Conservation (phyloP, 257 asterid genomes). For the Petunia secreta region DNA sequence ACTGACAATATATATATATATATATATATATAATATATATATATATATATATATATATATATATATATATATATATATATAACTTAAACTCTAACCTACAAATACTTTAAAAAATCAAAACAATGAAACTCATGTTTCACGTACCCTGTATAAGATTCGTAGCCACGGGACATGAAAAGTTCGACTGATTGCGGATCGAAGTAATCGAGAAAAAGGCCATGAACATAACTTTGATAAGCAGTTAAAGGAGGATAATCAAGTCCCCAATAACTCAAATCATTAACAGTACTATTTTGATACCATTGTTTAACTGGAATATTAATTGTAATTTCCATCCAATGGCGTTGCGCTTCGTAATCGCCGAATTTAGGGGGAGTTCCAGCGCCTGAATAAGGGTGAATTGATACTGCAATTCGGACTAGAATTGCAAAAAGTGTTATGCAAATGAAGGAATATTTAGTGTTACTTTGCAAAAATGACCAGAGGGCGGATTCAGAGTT, state of each 20-base stretch:
- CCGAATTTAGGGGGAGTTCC: slow-evolving; percentile 84
- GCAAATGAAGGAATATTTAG: slow-evolving; percentile 60
- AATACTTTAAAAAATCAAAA: slow-evolving; percentile 24
- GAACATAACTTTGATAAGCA: slow-evolving; percentile 88
- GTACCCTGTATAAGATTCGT: slow-evolving; percentile 90
- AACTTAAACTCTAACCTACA: no score
- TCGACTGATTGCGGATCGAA: slow-evolving; percentile 78
- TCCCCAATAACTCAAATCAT: slow-evolving; percentile 92
- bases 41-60: no score
- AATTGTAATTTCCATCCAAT: slow-evolving; percentile 96
- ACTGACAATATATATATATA: no score
- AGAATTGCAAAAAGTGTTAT: slow-evolving; percentile 75
- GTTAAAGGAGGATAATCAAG: slow-evolving; percentile 96
- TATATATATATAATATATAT: no score
- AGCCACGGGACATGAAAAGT: slow-evolving; percentile 69
- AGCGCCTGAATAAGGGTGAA: slow-evolving; percentile 94
- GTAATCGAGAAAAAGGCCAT: slow-evolving; percentile 58
- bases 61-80: no score
- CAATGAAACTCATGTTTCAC: neutral
- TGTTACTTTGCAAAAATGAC: slow-evolving; percentile 53
- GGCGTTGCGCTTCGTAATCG: slow-evolving; percentile 98
- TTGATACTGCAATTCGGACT: slow-evolving; percentile 71
- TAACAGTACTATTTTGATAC: slow-evolving; percentile 72
- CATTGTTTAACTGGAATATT: slow-evolving; percentile 82
- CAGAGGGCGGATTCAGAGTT: slow-evolving; percentile 40